Base-by-base conservation (phyloP, 345 rosid species). In the Melaleuca alternifolia region DNA sequence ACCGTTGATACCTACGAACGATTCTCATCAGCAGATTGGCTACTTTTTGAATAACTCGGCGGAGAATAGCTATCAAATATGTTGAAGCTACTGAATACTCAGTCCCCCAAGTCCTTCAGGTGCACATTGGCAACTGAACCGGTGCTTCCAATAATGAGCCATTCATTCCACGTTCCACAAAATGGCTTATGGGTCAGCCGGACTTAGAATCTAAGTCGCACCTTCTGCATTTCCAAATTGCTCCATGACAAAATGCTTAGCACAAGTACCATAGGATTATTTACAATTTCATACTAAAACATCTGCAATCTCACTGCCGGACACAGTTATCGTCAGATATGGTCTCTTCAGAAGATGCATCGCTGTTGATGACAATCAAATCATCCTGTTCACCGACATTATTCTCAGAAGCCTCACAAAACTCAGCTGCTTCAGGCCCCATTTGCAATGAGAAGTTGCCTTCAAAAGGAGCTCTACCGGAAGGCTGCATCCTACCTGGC, bases 301-400 rank as follows among this genome's bases (percentile, higher is more conserved):
- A 71, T 71, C 79, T 18, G 79, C 79, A 71, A 71, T 71, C 26
- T 71, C 79, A 71, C 48, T 18, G 85, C 90, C 89, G 86, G 12
- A 84, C 86, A 81, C 86, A 50, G 51, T 90, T 88, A 87, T 90
- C 93, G 88, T 92, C 93, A 16, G 92, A 90, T 88, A 92, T 88
- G 52, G 93, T 92, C 89, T 90, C 93, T 85, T 92, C 93, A 21
- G 93, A 92, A 84, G 92, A 92, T 83, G 93, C 91, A 82, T 89
- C 91, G 28, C 92, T 88, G 79, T 89, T 88, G 28, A 89, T 88
- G 61, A 89, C 51, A 37, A 89, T 88, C 81, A 90, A 71, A 59
- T 89, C 90, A 48, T 88, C 84, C 6, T 54, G 85, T 37, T 89
- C 87, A 57, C 76, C 85, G 33, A 51, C 85, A 48, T 51, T 61